Conservation (phyloP, 2,329 filamentous ascomycete genomes). For the Dactylellina drechsleri region DNA sequence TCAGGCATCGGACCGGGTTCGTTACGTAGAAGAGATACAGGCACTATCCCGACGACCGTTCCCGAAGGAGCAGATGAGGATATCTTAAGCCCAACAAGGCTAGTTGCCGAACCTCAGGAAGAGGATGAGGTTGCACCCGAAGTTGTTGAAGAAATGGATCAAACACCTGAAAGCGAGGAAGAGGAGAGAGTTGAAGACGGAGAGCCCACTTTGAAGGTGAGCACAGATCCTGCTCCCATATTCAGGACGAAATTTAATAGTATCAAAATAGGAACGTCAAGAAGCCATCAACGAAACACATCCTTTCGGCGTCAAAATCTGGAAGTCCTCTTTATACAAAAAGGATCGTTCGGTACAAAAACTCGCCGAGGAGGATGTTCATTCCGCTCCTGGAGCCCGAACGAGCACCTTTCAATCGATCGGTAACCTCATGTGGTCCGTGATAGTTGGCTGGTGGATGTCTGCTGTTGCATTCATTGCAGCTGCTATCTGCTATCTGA, state of each 20-base stretch:
- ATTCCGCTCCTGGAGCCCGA: conserved; percentile 87
- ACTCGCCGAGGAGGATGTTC: conserved; percentile 94
- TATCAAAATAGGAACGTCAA: conserved; percentile 76
- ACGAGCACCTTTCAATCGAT: conserved; percentile 85
- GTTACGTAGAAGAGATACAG: conserved; percentile 28
- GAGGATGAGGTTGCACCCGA: conserved; percentile 22
- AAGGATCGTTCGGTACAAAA: conserved; percentile 96
- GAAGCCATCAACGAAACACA: conserved; percentile 98
- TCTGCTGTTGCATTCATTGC: conserved; percentile 78
- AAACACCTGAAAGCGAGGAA: conserved; percentile 35
- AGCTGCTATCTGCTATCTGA: conserved; percentile 79
- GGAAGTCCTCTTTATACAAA: conserved; percentile 98
- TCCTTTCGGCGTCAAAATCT: conserved; percentile 97
- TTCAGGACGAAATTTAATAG: neutral
- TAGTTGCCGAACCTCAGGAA: conserved; percentile 24
- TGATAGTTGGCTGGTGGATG: conserved; percentile 97
- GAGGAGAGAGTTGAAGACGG: conserved; percentile 40
- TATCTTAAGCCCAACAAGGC: conserved; percentile 29
- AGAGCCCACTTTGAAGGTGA: conserved; percentile 44
- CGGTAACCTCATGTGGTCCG: conserved; percentile 89
- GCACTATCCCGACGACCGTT: conserved; percentile 21
- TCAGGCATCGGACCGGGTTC: conserved; percentile 13
- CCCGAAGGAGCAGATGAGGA: conserved; percentile 38
- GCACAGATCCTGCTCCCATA: neutral
- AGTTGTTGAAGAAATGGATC: conserved; percentile 26